phyloP scores from a whole-genome alignment of 352 stramenopile genomes.

The Globisporangium splendens region DNA sequence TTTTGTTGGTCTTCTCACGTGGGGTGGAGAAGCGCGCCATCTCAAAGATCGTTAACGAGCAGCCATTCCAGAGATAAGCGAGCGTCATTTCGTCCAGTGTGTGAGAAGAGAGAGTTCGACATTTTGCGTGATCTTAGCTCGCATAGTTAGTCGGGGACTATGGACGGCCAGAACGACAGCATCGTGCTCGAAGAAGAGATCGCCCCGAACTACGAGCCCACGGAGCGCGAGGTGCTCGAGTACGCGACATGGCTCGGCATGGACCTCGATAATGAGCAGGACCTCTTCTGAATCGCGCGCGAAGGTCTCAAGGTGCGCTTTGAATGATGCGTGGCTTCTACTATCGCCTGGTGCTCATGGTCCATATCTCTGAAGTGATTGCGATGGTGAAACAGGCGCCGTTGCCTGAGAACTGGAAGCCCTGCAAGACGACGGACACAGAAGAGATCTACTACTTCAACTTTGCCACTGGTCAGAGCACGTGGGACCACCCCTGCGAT shows the following conservation, averaged over 20 bases:
- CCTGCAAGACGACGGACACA: constrained; percentile 93
- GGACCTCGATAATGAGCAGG: constrained; percentile 87
- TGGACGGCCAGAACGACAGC: constrained; percentile 66
- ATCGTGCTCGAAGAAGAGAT: constrained; percentile 94
- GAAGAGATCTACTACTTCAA: constrained; percentile 98
- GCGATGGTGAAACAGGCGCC: constrained; percentile 42
- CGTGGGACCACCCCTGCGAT: constrained; percentile 94
- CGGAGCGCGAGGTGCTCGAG: constrained; percentile 89
- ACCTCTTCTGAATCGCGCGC: constrained; percentile 93
- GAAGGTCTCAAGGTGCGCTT: constrained; percentile 81
- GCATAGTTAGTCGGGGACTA: constrained; percentile 5
- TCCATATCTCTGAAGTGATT: neutral
- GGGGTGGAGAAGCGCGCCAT: neutral
- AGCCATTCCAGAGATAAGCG: neutral
- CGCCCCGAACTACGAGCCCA: constrained; percentile 93
- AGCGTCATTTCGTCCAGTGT: too few species aligned
- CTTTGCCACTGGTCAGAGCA: constrained; percentile 89
- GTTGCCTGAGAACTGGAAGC: constrained; percentile 94
- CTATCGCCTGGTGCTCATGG: too few species aligned
- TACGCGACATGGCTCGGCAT: constrained; percentile 96
- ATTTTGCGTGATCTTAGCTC: too few species aligned
- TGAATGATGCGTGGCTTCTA: neutral
- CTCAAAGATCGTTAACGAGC: neutral
- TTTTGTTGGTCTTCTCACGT: neutral
- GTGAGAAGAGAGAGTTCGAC: neutral